phyloP scores from a whole-genome alignment of 805 yeast genomes.

The Starmerella asiatica region DNA sequence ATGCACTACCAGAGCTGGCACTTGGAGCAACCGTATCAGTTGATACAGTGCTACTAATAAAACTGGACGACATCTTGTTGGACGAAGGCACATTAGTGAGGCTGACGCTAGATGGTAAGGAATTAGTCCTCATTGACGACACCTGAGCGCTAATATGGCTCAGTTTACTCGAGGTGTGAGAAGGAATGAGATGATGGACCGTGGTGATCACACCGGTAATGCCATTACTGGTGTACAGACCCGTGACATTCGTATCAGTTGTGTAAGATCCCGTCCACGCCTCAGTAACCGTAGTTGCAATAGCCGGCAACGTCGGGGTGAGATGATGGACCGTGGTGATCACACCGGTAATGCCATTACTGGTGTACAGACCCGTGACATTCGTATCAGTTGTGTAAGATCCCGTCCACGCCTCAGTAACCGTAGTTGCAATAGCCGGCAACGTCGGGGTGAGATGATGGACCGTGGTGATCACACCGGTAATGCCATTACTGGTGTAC shows the following conservation, averaged over 20 bases:
- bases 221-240: slow-evolving; percentile 1
- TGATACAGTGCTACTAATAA: too few relatives aligned
- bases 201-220: slow-evolving; percentile 1
- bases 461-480: slow-evolving; percentile 3
- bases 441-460: slow-evolving; percentile 4
- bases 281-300: neutral
- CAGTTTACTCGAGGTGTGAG: too few relatives aligned
- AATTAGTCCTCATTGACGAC: too few relatives aligned
- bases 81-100: too few relatives aligned
- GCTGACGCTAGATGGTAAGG: too few relatives aligned
- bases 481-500: slow-evolving; percentile 3
- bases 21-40: too few relatives aligned
- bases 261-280: neutral
- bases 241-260: neutral
- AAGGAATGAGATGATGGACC: slow-evolving; percentile 3
- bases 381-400: neutral
- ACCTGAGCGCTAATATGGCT: too few relatives aligned
- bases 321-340: neutral
- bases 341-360: neutral
- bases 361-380: slow-evolving; percentile 1
- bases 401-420: slow-evolving; percentile 1
- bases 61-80: too few relatives aligned
- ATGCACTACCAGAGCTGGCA: too few relatives aligned
- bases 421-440: neutral
- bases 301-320: slow-evolving; percentile 3